Evolutionary conservation across 306 rosid genomes (phyloP).

Genomic region (Glycine latifolia): DNA sequence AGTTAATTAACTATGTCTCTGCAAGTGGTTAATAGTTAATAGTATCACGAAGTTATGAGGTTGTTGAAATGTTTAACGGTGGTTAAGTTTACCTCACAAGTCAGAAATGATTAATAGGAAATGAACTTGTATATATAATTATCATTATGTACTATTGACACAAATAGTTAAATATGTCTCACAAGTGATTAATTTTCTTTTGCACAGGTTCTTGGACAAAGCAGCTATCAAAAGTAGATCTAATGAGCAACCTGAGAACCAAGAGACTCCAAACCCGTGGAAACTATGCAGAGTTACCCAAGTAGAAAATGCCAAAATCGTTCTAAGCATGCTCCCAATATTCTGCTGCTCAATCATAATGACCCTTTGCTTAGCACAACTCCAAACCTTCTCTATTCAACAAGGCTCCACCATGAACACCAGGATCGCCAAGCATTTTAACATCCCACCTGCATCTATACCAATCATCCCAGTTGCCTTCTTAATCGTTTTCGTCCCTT

Average conservation of each 20-base stretch:
- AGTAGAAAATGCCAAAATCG: constrained; percentile 86
- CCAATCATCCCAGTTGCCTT: constrained; percentile 75
- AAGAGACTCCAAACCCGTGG: constrained; percentile 64
- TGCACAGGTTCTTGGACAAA: constrained; percentile 77
- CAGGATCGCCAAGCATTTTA: constrained; percentile 55
- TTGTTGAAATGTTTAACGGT: too few species aligned
- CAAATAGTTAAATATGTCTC: too few species aligned
- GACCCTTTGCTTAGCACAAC: constrained; percentile 95
- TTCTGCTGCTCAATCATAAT: constrained; percentile 83
- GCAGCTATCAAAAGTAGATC: constrained; percentile 67
- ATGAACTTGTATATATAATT: too few species aligned
- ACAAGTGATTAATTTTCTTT: not conserved
- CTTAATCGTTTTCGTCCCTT: constrained; percentile 64
- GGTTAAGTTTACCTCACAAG: too few species aligned
- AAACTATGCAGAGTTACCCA: constrained; percentile 83
- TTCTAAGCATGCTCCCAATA: constrained; percentile 82
- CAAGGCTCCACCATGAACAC: constrained; percentile 85
- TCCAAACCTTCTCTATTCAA: constrained; percentile 87
- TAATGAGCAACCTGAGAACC: constrained; percentile 36
- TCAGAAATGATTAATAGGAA: too few species aligned
- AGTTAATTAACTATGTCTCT: too few species aligned
- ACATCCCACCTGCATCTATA: constrained; percentile 87
- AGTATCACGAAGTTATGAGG: too few species aligned
- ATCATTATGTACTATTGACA: too few species aligned
- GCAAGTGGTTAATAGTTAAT: too few species aligned